A percentile compares a stretch with the other conserved stretches of the same genome.
These are phyloP conservation scores for Fraxinus platypoda DNA, from an alignment of 305 asterid species.

Conservation along the genomic window DNA sequence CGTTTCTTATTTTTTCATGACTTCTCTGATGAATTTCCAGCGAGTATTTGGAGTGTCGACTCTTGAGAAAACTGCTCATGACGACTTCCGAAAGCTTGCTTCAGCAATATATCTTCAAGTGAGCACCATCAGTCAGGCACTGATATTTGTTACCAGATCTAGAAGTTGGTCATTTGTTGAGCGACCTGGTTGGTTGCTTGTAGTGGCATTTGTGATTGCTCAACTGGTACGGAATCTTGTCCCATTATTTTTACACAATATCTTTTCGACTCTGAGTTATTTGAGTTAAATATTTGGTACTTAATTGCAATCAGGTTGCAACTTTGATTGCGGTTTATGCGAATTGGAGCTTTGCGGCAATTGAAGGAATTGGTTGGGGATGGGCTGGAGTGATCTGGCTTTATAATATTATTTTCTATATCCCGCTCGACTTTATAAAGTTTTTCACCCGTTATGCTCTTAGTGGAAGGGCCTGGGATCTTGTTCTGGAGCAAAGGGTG, in stretches of 20 bases:
- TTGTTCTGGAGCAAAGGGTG: conserved; percentile 94
- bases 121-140: conserved; percentile 97
- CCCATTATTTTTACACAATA: not conserved
- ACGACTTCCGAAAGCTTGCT: conserved; percentile 94
- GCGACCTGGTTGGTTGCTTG: conserved; percentile 91
- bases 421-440: conserved; percentile 88
- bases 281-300: conserved; percentile 9
- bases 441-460: conserved; percentile 79
- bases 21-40: conserved; percentile 39
- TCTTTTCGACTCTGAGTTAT: not conserved
- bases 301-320: conserved; percentile 57
- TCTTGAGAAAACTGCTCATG: conserved; percentile 88
- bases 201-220: conserved; percentile 78
- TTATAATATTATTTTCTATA: conserved; percentile 69
- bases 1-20: not conserved
- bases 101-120: conserved; percentile 98
- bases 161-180: conserved; percentile 89
- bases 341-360: conserved; percentile 95
- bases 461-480: conserved; percentile 99
- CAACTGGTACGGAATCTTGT: conserved; percentile 64
- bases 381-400: conserved; percentile 99
- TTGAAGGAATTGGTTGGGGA: conserved; percentile 99
- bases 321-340: conserved; percentile 96
- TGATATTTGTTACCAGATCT: conserved; percentile 92
- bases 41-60: conserved; percentile 79